Conservation (phyloP, 805 yeast genomes). For the Lachancea sp. region DNA sequence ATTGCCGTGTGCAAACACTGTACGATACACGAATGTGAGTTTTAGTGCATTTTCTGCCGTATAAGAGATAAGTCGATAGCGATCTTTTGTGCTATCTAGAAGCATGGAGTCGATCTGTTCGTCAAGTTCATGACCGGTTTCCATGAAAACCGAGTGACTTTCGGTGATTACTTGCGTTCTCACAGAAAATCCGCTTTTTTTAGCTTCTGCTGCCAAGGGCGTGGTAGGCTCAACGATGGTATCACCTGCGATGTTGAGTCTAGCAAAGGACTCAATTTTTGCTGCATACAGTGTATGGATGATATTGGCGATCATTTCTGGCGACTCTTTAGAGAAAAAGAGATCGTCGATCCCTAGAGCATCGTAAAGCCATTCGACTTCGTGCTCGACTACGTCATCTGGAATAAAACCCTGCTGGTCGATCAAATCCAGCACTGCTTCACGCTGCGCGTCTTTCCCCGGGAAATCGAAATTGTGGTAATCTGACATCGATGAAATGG, state of each 20-base stretch:
- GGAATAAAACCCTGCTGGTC: constrained; percentile 88
- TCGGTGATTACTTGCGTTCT: constrained; percentile 73
- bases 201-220: background rate
- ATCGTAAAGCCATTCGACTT: constrained; percentile 85
- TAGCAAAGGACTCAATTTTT: constrained; percentile 80
- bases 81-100: constrained; percentile 52
- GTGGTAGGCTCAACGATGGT: constrained; percentile 2
- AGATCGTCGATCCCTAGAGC: constrained; percentile 85
- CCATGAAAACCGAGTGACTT: constrained; percentile 89
- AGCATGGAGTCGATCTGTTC: constrained; percentile 74
- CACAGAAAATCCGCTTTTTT: constrained; percentile 44
- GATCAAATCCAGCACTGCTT: constrained; percentile 70
- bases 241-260: constrained; percentile 39
- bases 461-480: constrained; percentile 71
- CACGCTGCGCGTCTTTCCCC: constrained; percentile 77
- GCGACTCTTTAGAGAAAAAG: constrained; percentile 80
- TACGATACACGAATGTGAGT: constrained; percentile 66
- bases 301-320: constrained; percentile 73
- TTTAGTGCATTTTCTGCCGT: constrained; percentile 32
- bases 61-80: constrained; percentile 66
- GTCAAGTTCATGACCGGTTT: constrained; percentile 59
- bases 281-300: constrained; percentile 88
- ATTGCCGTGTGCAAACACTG: constrained; percentile 39
- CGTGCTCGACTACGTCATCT: constrained; percentile 74
- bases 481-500: constrained; percentile 47